A percentile compares a stretch with the other conserved stretches of the same genome.
Conservation (phyloP, 176 grass and related monocot species). For the Eleusine indica region DNA sequence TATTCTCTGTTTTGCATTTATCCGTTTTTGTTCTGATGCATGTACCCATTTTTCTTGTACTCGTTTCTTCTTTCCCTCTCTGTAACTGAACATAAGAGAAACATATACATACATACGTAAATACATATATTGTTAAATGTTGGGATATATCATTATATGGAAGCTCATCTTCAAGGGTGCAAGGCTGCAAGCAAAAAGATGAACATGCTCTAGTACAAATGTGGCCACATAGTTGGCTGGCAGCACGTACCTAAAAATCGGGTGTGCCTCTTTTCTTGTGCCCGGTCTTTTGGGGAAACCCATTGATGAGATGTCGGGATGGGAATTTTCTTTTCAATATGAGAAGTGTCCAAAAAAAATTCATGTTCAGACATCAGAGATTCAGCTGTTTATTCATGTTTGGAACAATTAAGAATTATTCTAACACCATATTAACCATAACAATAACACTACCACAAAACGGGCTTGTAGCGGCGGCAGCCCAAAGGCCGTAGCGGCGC, state of each 20-base stretch:
- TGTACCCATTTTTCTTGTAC: slow-evolving; percentile 51
- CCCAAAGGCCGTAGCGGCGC: no score
- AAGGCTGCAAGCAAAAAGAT: slow-evolving; percentile 28
- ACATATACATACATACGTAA: slow-evolving; percentile 56
- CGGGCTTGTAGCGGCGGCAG: no score
- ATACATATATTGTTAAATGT: slow-evolving; percentile 1
- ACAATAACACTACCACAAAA: no score
- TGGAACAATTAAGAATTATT: no score
- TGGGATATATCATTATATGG: not conserved
- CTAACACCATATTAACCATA: no score
- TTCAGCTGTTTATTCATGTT: no score
- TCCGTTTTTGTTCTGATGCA: slow-evolving; percentile 42
- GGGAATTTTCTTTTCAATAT: not conserved
- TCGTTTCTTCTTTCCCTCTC: slow-evolving; percentile 50
- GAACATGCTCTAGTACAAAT: slow-evolving; percentile 32
- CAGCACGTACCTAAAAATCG: slow-evolving; percentile 44
- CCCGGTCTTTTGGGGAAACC: slow-evolving; percentile 45
- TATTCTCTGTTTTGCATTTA: slow-evolving; percentile 45
- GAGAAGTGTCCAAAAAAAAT: not conserved
- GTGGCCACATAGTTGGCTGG: slow-evolving; percentile 46
- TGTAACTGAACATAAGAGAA: slow-evolving; percentile 73
- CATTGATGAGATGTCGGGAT: slow-evolving; percentile 41
- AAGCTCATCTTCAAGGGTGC: not conserved
- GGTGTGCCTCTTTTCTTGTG: slow-evolving; percentile 36
- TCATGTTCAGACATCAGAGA: not conserved